These are phyloP conservation scores for Cercophora scortea DNA, from an alignment of 495 filamentous ascomycete species.

Conservation along the genomic window DNA sequence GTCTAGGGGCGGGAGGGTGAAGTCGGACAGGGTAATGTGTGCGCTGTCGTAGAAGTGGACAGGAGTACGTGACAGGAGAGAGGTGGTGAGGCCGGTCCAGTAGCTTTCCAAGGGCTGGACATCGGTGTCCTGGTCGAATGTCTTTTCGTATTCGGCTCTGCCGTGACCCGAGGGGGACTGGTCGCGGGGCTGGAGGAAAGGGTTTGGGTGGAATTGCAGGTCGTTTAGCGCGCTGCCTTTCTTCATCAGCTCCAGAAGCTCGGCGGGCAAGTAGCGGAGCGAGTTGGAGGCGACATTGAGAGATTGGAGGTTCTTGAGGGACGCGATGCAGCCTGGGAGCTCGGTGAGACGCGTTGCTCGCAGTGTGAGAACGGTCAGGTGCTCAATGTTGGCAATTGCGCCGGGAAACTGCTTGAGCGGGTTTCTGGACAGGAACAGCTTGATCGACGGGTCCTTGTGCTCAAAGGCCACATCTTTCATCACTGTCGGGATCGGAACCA, in stretches of 20 bases:
- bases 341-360: constrained; percentile 60
- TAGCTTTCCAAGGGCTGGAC: neutral
- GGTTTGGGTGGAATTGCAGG: constrained; percentile 40
- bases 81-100: constrained; percentile 11
- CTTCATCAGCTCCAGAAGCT: constrained; percentile 54
- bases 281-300: constrained; percentile 66
- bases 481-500: constrained; percentile 44
- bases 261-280: constrained; percentile 62
- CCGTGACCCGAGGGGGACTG: neutral
- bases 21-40: constrained; percentile 4
- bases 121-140: constrained; percentile 1
- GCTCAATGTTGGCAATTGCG: constrained; percentile 45
- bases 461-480: constrained; percentile 30
- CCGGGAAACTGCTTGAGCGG: constrained; percentile 41
- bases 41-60: constrained; percentile 16
- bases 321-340: constrained; percentile 58
- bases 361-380: constrained; percentile 62
- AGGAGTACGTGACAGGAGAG: constrained; percentile 12
- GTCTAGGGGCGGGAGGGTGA: constrained; percentile 5
- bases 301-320: constrained; percentile 52
- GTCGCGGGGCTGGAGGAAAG: constrained; percentile 30
- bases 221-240: constrained; percentile 24
- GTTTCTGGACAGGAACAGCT: constrained; percentile 59
- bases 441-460: constrained; percentile 42
- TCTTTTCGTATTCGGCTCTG: constrained; percentile 7